phyloP scores from a whole-genome alignment of 768 basidiomycete genomes.

The Leccinum fibrillosum region DNA sequence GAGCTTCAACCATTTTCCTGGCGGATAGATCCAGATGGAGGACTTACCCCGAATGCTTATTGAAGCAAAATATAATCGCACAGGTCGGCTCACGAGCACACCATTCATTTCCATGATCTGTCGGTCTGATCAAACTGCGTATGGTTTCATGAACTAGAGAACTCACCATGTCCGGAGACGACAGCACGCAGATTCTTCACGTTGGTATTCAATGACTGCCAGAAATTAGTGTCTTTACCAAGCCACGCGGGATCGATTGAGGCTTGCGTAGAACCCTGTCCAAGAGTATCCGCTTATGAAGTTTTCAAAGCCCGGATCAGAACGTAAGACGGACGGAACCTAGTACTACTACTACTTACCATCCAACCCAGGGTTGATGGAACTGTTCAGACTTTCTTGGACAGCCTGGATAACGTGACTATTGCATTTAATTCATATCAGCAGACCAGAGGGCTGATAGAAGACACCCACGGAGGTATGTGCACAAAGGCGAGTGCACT shows the following conservation, averaged over 20 bases:
- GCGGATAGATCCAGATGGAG: neutral
- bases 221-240: conserved; percentile 59
- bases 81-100: conserved; percentile 64
- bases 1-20: neutral
- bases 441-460: neutral
- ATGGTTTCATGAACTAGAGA: neutral
- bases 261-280: conserved; percentile 59
- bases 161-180: conserved; percentile 66
- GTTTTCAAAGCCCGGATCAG: neutral
- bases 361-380: conserved; percentile 41
- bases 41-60: conserved; percentile 69
- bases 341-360: conserved; percentile 20
- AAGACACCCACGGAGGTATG: conserved; percentile 59
- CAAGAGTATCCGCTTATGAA: conserved; percentile 47
- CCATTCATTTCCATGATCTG: conserved; percentile 81
- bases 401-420: conserved; percentile 32
- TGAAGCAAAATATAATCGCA: conserved; percentile 67
- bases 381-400: conserved; percentile 35
- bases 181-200: conserved; percentile 66
- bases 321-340: neutral
- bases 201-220: conserved; percentile 53
- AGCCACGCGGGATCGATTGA: conserved; percentile 34
- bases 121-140: neutral
- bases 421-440: neutral
- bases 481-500: conserved; percentile 71